Evolutionary conservation across 1,139 yeast genomes (phyloP).

Genomic region (Yamadazyma friedrichii): DNA sequence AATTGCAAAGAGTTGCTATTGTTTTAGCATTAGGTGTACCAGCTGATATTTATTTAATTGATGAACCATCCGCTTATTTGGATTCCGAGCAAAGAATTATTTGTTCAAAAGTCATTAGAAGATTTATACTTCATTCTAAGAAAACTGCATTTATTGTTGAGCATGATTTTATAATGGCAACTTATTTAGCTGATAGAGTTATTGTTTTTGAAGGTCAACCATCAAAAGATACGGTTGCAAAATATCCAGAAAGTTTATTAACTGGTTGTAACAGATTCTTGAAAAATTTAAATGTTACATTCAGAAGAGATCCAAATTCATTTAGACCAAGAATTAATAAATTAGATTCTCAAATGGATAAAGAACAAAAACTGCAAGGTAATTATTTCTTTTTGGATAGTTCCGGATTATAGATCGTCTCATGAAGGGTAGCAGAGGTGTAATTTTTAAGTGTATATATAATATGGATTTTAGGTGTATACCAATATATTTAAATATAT

Average conservation of each 20-base stretch:
- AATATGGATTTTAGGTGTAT: neutral
- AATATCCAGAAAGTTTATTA: constrained; percentile 84
- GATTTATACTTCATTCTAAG: constrained; percentile 92
- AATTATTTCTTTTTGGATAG: constrained; percentile 94
- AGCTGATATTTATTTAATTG: constrained; percentile 94
- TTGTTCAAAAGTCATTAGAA: constrained; percentile 96
- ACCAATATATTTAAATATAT: neutral
- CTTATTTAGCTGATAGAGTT: constrained; percentile 96
- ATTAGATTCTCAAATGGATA: constrained; percentile 97
- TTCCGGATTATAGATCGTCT: constrained; percentile 23
- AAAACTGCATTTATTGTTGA: constrained; percentile 97
- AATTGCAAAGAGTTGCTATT: constrained; percentile 98
- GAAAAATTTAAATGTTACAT: constrained; percentile 95
- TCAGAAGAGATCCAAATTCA: constrained; percentile 98
- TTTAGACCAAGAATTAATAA: constrained; percentile 98
- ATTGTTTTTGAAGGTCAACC: constrained; percentile 97
- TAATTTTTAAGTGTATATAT: neutral
- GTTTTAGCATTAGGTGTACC: constrained; percentile 90
- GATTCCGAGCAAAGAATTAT: constrained; percentile 99
- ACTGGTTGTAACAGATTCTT: constrained; percentile 97
- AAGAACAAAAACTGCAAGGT: constrained; percentile 88
- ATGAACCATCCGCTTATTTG: constrained; percentile 97
- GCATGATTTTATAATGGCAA: constrained; percentile 99
- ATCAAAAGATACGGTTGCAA: constrained; percentile 78
- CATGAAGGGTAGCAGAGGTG: neutral